Base-by-base conservation (phyloP, 2,329 filamentous ascomycete species). In the Ceratocystis papillata region DNA sequence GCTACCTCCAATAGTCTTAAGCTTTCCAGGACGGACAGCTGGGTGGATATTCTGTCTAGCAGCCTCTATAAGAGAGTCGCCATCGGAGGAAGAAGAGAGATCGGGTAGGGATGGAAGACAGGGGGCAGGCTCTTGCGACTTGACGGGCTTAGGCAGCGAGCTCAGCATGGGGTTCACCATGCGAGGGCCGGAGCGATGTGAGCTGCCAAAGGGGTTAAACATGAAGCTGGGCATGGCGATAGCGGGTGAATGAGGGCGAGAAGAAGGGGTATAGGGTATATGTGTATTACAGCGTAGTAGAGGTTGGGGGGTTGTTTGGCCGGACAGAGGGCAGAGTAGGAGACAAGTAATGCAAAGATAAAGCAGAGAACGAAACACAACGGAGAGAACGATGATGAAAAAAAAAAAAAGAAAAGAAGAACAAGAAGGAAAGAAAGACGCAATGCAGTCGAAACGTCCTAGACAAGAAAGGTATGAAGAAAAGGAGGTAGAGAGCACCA, bases 1-100 rank as follows among this genome's bases (percentile, higher is more conserved):
- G 2, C 72, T 71, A n/a, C 79, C 78, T 3, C 90, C 91, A 10
- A 92, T 86, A 1, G 88, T 90, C 73, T 87, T 91, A 73, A 93
- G 78, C 5, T 92, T 85, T 62, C 92, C 92, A 69, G 57, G 55
- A 33, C 66, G 66, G 3, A 45, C 33, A 15, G 46, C 6, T 2
- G 59, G 28, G 17, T 22, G 12, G 20, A 15, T n/a, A n/a, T 55
- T 44, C 93, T 83, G 17, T 88, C 88, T 67, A 82, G 83, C 15
- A 17, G 25, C 45, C 15, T 65, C 41, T 22, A 67, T 61, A 20
- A 67, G 62, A 10, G 66, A 65, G 8, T 45, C 61, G 2, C 30
- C 46, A 37, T 59, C 64, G 7, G 60, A 62, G 22, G 63, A 46
- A 5, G 59, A 62, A n/a, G 63, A 46, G 8, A 67, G 60, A 25